phyloP scores from a whole-genome alignment of 176 grass and related monocot species.

The Metroxylon sagu region DNA sequence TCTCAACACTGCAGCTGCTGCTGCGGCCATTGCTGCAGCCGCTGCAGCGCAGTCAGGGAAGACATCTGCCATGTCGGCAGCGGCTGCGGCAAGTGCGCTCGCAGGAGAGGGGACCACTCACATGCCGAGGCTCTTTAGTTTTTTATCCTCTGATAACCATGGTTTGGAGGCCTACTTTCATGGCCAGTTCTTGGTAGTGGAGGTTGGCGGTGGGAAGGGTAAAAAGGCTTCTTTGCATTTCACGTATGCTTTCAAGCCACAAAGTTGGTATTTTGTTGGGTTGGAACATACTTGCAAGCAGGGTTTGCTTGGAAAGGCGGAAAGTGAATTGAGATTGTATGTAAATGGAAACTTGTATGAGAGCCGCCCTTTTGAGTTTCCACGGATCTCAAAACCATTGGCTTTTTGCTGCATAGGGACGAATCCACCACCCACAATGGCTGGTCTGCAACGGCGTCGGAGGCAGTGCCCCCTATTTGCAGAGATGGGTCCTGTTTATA shows the following conservation, averaged over 20 bases:
- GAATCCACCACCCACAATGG: conserved; percentile 93
- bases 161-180: conserved; percentile 95
- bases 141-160: conserved; percentile 86
- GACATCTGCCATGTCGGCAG: conserved; percentile 91
- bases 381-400: conserved; percentile 84
- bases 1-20: conserved; percentile 89
- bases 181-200: conserved; percentile 94
- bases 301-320: conserved; percentile 80
- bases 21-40: conserved; percentile 83
- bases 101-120: conserved; percentile 93
- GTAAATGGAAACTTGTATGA: conserved; percentile 74
- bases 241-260: conserved; percentile 86
- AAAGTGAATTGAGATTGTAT: conserved; percentile 88
- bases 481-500: conserved; percentile 96
- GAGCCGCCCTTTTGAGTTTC: conserved; percentile 84
- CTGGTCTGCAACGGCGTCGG: conserved; percentile 70
- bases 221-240: conserved; percentile 96
- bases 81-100: conserved; percentile 84
- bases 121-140: conserved; percentile 92
- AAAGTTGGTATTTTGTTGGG: conserved; percentile 86
- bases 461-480: conserved; percentile 90
- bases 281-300: conserved; percentile 88
- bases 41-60: conserved; percentile 84
- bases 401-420: conserved; percentile 93
- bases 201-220: conserved; percentile 64